Evolutionary conservation across 1,139 yeast genomes (phyloP), one percentile per base, ranked within the genome.

Genomic region (Suzukiozyma palmioleophila): DNA sequence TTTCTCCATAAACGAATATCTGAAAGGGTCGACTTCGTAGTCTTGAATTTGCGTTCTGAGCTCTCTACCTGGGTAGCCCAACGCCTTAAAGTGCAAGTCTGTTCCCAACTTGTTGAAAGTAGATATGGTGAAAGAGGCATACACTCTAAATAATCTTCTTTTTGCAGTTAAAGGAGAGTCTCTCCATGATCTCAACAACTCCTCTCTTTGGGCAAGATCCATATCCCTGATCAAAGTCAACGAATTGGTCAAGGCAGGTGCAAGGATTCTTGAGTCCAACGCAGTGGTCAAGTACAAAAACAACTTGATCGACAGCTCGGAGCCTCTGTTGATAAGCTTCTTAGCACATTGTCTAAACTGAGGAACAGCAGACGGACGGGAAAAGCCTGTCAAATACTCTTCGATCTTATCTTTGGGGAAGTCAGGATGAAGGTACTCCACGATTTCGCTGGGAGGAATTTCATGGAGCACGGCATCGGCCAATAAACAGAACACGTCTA

Each of bases 401-500:
- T 63, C 58, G n/a, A 67, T 42, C 41, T 54, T 55, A 6, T 59
- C 66, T 30, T 43, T 42, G 3, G 69, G 63, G 38, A 68, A 60
- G 12, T 46, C 46, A 3, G 52, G 50, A 30, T 54, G 56, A 29
- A 69, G 50, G 33, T 49, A 53, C 2, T 66, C 63, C 36, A 46
- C 56, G 15, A 69, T 48, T 13, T 44, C 43, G 1, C 61, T 64
- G 3, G 67, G 61, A 2, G 62, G 46, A 2, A 65, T 54, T 25
- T 65, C 69, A 40, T 62, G 67, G 38, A 68, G 41, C 8, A 69
- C 42, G 3, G 66, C 73, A 51, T 71, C 76, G 2, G 66, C 56
- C 30, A 71, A 49, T 13, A 45, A 39, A 21, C 57, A 32, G 33
- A 64, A 49, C 8, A 56, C 45, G 18, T 62, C 64, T 22, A 64